A percentile compares a stretch with the other conserved stretches of the same genome.
Evolutionary conservation across 75 land plant genomes (phyloP).

Genomic region (Selaginella moellendorffii): DNA sequence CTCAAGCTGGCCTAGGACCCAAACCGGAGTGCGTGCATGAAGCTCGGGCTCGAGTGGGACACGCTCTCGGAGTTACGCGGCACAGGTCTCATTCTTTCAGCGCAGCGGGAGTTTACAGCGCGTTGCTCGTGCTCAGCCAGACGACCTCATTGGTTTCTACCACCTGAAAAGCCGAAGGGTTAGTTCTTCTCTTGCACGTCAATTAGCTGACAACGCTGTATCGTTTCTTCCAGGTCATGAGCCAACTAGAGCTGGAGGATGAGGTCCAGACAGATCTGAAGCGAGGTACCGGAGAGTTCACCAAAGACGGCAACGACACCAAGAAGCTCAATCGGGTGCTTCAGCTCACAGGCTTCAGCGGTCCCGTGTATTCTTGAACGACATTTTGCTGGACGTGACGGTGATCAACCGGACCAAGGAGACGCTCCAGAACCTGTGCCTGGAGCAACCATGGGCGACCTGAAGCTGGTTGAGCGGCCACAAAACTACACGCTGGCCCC

Average conservation of each 20-base stretch:
- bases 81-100: no score
- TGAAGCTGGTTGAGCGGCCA: conserved; percentile 87
- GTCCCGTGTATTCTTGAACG: conserved; percentile 95
- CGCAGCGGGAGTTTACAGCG: no score
- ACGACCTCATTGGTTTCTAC: conserved; percentile 85
- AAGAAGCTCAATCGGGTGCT: conserved; percentile 74
- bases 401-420: conserved; percentile 78
- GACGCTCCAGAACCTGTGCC: conserved; percentile 79
- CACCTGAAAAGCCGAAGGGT: conserved; percentile 88
- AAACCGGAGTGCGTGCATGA: no score
- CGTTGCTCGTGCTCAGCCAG: no score
- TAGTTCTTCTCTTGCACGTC: no score
- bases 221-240: conserved; percentile 63
- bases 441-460: conserved; percentile 98
- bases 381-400: conserved; percentile 87
- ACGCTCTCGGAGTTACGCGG: no score
- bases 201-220: not conserved
- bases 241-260: conserved; percentile 89
- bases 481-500: conserved; percentile 87
- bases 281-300: conserved; percentile 88
- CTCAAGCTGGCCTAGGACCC: no score
- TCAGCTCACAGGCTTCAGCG: conserved; percentile 91
- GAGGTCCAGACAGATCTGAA: conserved; percentile 89
- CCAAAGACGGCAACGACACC: conserved; percentile 57
- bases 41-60: no score